Base-by-base conservation (phyloP, 2,329 filamentous ascomycete genomes). In the Lachnum nothofagi region DNA sequence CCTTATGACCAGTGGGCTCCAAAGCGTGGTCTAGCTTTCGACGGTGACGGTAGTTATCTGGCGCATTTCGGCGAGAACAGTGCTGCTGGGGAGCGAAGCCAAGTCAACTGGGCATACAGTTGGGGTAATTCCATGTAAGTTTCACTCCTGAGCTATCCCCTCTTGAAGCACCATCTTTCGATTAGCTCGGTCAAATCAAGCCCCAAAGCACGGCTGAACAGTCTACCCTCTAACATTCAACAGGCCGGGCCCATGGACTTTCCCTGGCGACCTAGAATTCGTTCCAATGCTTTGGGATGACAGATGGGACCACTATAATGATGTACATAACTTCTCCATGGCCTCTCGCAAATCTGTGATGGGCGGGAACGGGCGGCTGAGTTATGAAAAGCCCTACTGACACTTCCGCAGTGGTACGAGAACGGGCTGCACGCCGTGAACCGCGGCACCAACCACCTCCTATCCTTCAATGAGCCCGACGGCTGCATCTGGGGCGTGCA, bases 11-110 rank as follows among this genome's bases (percentile, higher is more conserved):
- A 33, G 7, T n/a, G 12, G 5, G 16, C 23, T 9, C 16, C 40
- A 10, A 49, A 44, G 42, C 47, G 47, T 16, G 47, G 42, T 19
- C 12, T 49, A n/a, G 17, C 47, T n/a, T 49, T 49, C 40, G 44
- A 45, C 20, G 19, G 25, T 27, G 25, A 27, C 25, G 25, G 25
- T 27, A 12, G 25, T 12, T 27, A 27, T 12, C 6, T 27, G 6
- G 24, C 22, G 23, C 24, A 22, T 31, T 23, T 31, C 23, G 16
- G 17, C 46, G 12, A 7, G 43, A 42, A n/a, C 23, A 50, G 6
- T 48, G 27, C 46, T 27, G 41, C 3, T 23, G 46, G 7, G 25
- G 3, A 22, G 47, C 6, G 35, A 10, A 42, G 17, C 14, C 5
- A 48, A n/a, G 47, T 49, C 7, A 49, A 33, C 20, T 49, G 42